Base-by-base conservation (phyloP, 1,284 basidiomycete species). In the Trametes polyzona region DNA sequence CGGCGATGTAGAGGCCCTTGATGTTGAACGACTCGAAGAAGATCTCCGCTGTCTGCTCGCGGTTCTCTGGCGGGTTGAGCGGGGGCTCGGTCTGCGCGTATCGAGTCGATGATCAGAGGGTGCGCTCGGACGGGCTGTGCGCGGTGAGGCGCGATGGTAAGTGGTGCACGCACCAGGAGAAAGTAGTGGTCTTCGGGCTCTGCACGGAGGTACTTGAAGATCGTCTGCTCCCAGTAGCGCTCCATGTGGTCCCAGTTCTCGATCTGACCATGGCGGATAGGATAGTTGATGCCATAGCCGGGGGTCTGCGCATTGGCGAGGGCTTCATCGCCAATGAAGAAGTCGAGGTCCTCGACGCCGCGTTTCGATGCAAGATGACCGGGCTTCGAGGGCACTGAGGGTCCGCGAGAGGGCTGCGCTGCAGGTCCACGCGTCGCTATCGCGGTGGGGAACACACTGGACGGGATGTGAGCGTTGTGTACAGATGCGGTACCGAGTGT, bases 201-300 rank as follows among this genome's bases (percentile, higher is more conserved):
- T 12, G 96, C 96, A 58, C 96, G 85, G 60, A 99, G 83, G 78
- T 99, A 99, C 78, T 99, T 99, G 88, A 99, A 99, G 83, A 99
- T 99, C 66, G 92, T 95, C 80, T 99, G 96, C 75, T 98, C 96
- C 97, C 96, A 99, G 77, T 96, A 99, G 10, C 97, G 83, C 75
- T 99, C 97, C 97, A 99, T 99, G 69, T 97, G 88, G 76, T 99
- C 97, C 97, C 97, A 99, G 72, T 99, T 98, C 65, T 99, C 97
- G 70, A 99, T 98, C 87, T 95, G 90, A 35, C 97, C 97, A 72
- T 99, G 97, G 54, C 93, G 86, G 71, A 99, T 98, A 21, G 97
- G 97, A 75, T 98, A 98, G 75, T 96, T 92, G 16, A 99, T 86
- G 37, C 92, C 90, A 77, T 99, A 99, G 65, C 86, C 93, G 42